These are phyloP conservation scores for Leccinellum albellum DNA, from an alignment of 768 basidiomycete species.

Conservation along the genomic window DNA sequence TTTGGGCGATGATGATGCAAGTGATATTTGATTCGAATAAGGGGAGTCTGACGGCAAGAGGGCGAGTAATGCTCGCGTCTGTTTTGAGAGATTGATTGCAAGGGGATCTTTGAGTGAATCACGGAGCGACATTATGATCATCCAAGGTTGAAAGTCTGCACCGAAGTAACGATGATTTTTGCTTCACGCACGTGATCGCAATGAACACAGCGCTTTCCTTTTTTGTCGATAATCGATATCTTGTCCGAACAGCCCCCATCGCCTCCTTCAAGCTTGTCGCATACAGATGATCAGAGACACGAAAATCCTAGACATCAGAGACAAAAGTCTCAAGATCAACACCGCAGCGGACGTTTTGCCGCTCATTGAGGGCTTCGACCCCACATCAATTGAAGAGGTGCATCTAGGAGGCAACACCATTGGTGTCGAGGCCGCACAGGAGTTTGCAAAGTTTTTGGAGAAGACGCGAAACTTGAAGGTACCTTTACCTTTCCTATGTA, in stretches of 20 bases:
- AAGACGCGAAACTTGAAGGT: conserved; percentile 71
- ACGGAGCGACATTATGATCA: conserved; percentile 9
- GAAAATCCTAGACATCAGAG: conserved; percentile 29
- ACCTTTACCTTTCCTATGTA: background rate
- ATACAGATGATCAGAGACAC: conserved; percentile 16
- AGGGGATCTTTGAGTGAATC: conserved; percentile 49
- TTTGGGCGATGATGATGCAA: conserved; percentile 33
- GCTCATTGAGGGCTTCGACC: conserved; percentile 61
- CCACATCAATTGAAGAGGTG: conserved; percentile 73
- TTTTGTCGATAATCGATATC: conserved; percentile 17
- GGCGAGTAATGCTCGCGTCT: conserved; percentile 46
- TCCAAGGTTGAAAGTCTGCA: background rate
- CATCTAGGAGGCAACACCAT: conserved; percentile 93
- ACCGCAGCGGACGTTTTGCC: conserved; percentile 72
- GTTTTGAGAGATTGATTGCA: conserved; percentile 52
- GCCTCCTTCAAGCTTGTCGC: background rate
- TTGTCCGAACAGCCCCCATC: background rate
- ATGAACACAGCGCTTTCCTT: conserved; percentile 4
- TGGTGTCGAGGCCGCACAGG: conserved; percentile 85
- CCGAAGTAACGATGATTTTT: background rate
- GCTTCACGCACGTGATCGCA: conserved; percentile 21
- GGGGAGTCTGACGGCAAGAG: conserved; percentile 41
- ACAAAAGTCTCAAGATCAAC: conserved; percentile 64
- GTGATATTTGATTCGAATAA: conserved; percentile 37
- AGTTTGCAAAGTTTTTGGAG: conserved; percentile 74